Evolutionary conservation across 2,329 filamentous ascomycete genomes (phyloP).

Genomic region (Fusarium nygamai): DNA sequence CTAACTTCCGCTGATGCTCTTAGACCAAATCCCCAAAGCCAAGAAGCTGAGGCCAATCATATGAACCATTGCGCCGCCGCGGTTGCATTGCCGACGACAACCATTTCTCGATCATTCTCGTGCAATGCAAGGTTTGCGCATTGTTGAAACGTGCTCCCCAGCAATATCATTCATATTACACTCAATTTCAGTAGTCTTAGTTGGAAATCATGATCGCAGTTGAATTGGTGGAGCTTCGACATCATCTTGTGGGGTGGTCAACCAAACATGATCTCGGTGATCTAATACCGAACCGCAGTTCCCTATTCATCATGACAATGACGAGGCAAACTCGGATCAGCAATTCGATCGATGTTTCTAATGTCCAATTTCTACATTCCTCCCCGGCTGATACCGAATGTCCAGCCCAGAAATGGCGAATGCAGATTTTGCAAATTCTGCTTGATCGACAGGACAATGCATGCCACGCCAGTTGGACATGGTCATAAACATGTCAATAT

Average conservation of each 20-base stretch:
- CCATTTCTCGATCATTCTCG: constrained; percentile 28
- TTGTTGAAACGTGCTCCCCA: constrained; percentile 10
- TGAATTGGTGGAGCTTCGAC: constrained; percentile 26
- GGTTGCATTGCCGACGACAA: constrained; percentile 25
- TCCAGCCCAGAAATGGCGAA: background rate
- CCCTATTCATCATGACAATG: constrained; percentile 16
- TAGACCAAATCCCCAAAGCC: constrained; percentile 11
- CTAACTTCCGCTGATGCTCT: constrained; percentile 8
- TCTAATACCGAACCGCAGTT: constrained; percentile 28
- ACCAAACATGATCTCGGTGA: constrained; percentile 28
- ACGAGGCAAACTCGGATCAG: constrained; percentile 28
- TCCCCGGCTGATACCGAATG: background rate
- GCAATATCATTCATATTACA: constrained; percentile 4
- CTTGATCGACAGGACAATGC: background rate
- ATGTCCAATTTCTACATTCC: background rate
- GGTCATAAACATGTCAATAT: background rate
- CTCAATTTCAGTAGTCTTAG: background rate
- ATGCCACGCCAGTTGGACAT: background rate
- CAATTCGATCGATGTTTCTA: constrained; percentile 4
- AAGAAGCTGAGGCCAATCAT: constrained; percentile 15
- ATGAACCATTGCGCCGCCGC: constrained; percentile 16
- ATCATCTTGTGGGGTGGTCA: constrained; percentile 25
- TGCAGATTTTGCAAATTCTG: background rate
- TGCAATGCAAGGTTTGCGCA: constrained; percentile 5
- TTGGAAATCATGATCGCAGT: constrained; percentile 30